phyloP scores from a whole-genome alignment of 164 flowering plant genomes.

The Stephania cephalantha region DNA sequence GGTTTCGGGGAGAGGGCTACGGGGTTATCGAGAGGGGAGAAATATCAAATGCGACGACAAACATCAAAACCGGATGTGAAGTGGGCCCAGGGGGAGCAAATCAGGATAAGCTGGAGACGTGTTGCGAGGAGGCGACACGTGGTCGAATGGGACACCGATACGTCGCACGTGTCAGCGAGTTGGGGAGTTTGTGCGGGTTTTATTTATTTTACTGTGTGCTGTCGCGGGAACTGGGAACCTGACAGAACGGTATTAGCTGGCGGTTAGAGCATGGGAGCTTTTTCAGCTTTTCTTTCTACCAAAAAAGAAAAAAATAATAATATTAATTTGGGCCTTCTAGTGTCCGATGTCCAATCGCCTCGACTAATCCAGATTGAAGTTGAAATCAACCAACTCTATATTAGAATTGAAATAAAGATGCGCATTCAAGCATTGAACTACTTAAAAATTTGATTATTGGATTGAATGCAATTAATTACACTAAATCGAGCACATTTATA shows the following conservation, averaged over 20 bases:
- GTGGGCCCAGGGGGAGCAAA: background rate
- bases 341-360: too few species aligned
- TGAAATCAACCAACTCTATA: too few species aligned
- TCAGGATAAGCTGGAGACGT: conserved; percentile 7
- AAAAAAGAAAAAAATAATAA: too few species aligned
- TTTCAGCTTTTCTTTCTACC: conserved; percentile 10
- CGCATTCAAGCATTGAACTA: too few species aligned
- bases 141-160: background rate
- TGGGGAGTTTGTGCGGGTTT: background rate
- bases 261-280: conserved; percentile 18
- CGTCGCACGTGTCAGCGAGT: conserved; percentile 4
- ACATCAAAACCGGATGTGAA: background rate
- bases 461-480: too few species aligned
- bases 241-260: conserved; percentile 37
- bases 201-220: conserved; percentile 9
- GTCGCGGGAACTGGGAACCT: conserved; percentile 17
- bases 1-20: too few species aligned
- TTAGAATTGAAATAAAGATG: too few species aligned
- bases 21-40: background rate
- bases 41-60: background rate
- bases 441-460: too few species aligned
- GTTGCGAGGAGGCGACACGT: conserved; percentile 17
- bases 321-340: too few species aligned
- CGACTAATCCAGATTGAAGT: too few species aligned
- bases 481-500: too few species aligned